Percentiles rank a stretch among this genome's conserved stretches.
phyloP scores from a whole-genome alignment of 179 eudicot species.

The Corrigiola litoralis region DNA sequence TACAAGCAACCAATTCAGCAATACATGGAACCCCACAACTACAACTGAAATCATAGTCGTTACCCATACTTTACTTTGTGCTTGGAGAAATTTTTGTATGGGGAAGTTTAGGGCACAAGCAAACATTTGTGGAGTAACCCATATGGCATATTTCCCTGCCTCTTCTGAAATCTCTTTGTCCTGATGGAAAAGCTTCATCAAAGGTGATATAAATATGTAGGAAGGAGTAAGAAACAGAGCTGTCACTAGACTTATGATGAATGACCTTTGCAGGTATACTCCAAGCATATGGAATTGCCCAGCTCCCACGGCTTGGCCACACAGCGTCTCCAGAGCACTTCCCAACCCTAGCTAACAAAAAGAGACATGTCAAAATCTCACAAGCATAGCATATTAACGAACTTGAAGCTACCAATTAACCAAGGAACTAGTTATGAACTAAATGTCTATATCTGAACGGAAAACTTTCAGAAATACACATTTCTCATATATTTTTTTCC shows the following conservation, averaged over 20 bases:
- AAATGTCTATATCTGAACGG: no score
- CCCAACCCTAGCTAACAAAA: slow-evolving; percentile 50
- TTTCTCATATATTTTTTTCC: no score
- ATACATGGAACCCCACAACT: slow-evolving; percentile 31
- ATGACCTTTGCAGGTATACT: slow-evolving; percentile 43
- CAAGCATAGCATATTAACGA: no score
- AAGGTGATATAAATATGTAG: slow-evolving; percentile 33
- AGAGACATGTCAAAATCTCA: neutral
- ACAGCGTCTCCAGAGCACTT: slow-evolving; percentile 49
- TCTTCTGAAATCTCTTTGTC: slow-evolving; percentile 28
- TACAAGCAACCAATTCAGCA: slow-evolving; percentile 43
- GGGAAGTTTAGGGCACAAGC: slow-evolving; percentile 44
- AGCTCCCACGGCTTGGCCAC: slow-evolving; percentile 49
- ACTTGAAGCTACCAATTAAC: no score
- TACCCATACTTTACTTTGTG: slow-evolving; percentile 46
- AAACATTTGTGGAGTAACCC: slow-evolving; percentile 39
- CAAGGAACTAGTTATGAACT: no score
- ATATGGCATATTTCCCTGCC: slow-evolving; percentile 37
- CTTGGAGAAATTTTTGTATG: slow-evolving; percentile 43
- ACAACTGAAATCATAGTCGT: slow-evolving; percentile 27
- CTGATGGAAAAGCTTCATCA: slow-evolving; percentile 33
- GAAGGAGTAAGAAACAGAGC: slow-evolving; percentile 30
- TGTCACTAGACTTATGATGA: slow-evolving; percentile 27
- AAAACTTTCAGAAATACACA: no score
- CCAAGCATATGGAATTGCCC: slow-evolving; percentile 35